Evolutionary conservation across 2,329 filamentous ascomycete species (phyloP), one percentile per base, ranked within the genome.

Genomic region (Aureobasidium sp.): DNA sequence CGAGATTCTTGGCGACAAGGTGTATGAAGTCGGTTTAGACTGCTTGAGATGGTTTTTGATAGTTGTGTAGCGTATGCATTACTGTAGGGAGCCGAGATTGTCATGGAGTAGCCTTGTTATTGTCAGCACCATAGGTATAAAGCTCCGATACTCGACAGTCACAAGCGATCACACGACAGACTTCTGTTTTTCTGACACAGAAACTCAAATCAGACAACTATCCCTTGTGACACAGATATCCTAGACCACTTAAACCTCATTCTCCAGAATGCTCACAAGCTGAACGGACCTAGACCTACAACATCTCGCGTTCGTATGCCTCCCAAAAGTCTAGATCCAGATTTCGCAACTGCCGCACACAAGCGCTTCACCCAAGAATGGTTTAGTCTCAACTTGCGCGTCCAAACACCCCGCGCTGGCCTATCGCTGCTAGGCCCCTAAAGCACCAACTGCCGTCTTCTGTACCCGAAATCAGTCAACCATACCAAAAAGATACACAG

Each of bases 381-480:
- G 11, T 14, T 22, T 44, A 47, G 25, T 22, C n/a, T 3, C 25
- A 37, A 29, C n/a, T 5, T 42, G 55, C 42, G 55, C 42, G 37
- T 39, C 9, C 31, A 34, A 34, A 12, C 31, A 12, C 22, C 41
- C 41, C 53, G 44, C 42, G 55, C 55, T 2, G 6, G 11, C 22
- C 55, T 27, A 37, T n/a, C 39, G 7, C 31, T 29, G 36, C 20
- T 39, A 15, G 20, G 22, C 27, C 48, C 7, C 22, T 25, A 25
- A n/a, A 41, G 9, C 31, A 17, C 56, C 56, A 59, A 62, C 60
- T 62, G 60, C 60, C 60, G 60, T 57, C 41, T 31, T 49, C 22
- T 37, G 37, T 31, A 57, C 3, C 60, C 59, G 59, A 47, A 15
- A 31, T 20, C 44, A 37, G 29, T 20, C 36, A 42, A 29, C 11